Evolutionary conservation across 2,329 filamentous ascomycete species (phyloP).

Genomic region (Alternaria dauci): DNA sequence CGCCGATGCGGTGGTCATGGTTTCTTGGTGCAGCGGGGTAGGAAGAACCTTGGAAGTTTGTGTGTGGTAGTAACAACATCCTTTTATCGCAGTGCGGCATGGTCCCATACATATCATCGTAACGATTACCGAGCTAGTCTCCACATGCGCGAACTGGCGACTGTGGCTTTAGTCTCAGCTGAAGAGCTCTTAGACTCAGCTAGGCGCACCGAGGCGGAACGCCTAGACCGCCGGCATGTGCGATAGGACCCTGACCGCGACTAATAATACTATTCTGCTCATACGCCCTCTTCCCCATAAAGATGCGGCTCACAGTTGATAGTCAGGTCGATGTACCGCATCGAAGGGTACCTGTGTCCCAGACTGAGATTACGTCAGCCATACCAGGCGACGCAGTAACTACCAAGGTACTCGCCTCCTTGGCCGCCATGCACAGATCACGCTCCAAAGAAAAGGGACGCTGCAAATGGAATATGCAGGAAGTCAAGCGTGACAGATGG

Average conservation of each 20-base stretch:
- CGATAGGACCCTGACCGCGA: neutral
- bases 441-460: neutral
- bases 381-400: neutral
- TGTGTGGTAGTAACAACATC: neutral
- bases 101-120: neutral
- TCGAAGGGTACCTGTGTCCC: neutral
- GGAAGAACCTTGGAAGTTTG: neutral
- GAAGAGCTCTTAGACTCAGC: neutral
- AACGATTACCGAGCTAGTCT: neutral
- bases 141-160: neutral
- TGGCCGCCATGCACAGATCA: neutral
- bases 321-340: fast-evolving
- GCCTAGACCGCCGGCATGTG: neutral
- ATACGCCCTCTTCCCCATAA: neutral
- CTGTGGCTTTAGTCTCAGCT: neutral
- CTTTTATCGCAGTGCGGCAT: neutral
- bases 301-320: fast-evolving
- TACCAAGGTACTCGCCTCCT: neutral
- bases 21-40: neutral
- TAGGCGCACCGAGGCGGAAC: neutral
- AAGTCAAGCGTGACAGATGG: neutral
- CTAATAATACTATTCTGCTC: neutral
- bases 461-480: neutral
- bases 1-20: slow-evolving; percentile 15
- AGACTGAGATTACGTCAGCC: neutral